Conservation (phyloP, 495 filamentous ascomycete genomes). For the Pseudomonodictys pantanalensis region DNA sequence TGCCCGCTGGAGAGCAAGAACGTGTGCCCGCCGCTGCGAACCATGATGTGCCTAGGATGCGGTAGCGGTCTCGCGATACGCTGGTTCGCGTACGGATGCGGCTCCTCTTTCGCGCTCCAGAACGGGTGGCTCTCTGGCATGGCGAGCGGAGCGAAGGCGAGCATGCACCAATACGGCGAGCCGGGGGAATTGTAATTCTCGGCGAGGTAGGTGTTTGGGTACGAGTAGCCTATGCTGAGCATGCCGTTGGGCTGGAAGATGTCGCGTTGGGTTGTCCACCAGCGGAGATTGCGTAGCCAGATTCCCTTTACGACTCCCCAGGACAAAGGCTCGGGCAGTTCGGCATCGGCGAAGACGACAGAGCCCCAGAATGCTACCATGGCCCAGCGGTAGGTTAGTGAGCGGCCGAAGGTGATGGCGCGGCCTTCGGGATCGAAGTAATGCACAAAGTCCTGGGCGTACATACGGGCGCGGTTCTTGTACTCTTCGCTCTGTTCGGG, state of each 20-base stretch:
- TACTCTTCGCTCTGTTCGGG: conserved; percentile 66
- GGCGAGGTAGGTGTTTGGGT: conserved; percentile 73
- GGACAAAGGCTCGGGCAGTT: conserved; percentile 64
- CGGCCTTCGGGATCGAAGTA: conserved; percentile 69
- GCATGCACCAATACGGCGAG: conserved; percentile 71
- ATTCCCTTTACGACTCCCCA: conserved; percentile 78
- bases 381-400: conserved; percentile 74
- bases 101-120: conserved; percentile 64
- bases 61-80: conserved; percentile 54
- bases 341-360: conserved; percentile 69
- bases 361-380: conserved; percentile 82
- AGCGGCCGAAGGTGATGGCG: conserved; percentile 71
- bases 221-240: conserved; percentile 72
- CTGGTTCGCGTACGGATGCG: conserved; percentile 55
- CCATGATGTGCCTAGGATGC: conserved; percentile 66
- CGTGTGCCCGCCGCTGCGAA: conserved; percentile 61
- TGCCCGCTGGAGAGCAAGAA: conserved; percentile 73
- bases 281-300: conserved; percentile 67
- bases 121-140: conserved; percentile 68
- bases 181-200: conserved; percentile 81
- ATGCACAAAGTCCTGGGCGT: conserved; percentile 67
- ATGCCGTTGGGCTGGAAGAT: conserved; percentile 73
- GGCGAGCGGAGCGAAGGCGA: conserved; percentile 70
- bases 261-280: conserved; percentile 71
- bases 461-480: conserved; percentile 60